phyloP scores from a whole-genome alignment of 352 stramenopile species.

The Phytophthora aleatoria region DNA sequence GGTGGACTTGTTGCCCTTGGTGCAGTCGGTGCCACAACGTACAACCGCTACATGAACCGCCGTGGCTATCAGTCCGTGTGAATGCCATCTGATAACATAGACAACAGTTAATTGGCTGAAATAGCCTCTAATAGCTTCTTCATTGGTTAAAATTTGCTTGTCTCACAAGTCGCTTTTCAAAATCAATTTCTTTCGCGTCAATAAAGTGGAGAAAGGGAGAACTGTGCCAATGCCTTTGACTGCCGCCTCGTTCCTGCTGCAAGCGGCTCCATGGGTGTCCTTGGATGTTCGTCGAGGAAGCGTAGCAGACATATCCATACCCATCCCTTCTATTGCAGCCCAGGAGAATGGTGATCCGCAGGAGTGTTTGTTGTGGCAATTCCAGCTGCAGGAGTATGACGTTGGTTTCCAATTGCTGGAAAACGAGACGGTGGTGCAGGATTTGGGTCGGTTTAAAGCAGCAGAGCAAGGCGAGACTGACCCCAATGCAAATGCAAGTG shows the following conservation, averaged over 20 bases:
- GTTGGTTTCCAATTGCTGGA: slow-evolving; percentile 66
- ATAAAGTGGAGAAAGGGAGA: slow-evolving; percentile 12
- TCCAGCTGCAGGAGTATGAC: slow-evolving; percentile 62
- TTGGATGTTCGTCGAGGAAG: slow-evolving; percentile 61
- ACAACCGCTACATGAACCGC: slow-evolving; percentile 50
- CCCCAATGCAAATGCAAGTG: background rate
- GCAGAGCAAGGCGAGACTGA: background rate
- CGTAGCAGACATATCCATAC: slow-evolving; percentile 49
- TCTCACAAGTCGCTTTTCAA: slow-evolving; percentile 21
- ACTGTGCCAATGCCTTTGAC: slow-evolving; percentile 18
- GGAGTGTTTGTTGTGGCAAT: slow-evolving; percentile 68
- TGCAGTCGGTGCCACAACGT: slow-evolving; percentile 42
- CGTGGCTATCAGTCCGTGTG: slow-evolving; percentile 51
- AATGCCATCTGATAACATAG: slow-evolving; percentile 22
- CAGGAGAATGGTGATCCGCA: slow-evolving; percentile 15
- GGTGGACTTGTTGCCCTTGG: slow-evolving; percentile 45
- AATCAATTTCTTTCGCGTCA: slow-evolving; percentile 26
- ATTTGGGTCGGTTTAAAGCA: slow-evolving; percentile 47
- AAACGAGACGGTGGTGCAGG: slow-evolving; percentile 39
- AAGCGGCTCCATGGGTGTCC: slow-evolving; percentile 53
- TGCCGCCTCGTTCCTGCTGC: slow-evolving; percentile 54
- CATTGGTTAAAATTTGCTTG: slow-evolving; percentile 40
- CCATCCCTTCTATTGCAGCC: slow-evolving; percentile 22
- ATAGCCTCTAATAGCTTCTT: slow-evolving; percentile 7
- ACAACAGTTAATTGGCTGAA: slow-evolving; percentile 15